phyloP scores from a whole-genome alignment of 768 basidiomycete species.

The Coprinopsis strossmayeri region DNA sequence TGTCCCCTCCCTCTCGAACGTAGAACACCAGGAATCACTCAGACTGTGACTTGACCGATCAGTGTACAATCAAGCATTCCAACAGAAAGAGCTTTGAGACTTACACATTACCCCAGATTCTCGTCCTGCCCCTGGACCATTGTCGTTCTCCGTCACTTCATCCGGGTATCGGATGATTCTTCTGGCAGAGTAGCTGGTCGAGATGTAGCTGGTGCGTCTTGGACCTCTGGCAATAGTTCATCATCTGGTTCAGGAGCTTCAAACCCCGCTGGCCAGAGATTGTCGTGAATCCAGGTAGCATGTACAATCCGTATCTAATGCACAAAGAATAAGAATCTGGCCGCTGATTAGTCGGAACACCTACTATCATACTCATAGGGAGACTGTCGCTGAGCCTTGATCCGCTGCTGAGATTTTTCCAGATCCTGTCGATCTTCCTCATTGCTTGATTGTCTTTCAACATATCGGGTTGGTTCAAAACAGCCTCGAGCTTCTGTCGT shows the following conservation, averaged over 20 bases:
- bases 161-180: background rate
- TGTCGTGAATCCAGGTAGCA: slow-evolving; percentile 69
- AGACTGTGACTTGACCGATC: background rate
- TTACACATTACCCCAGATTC: no score
- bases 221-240: slow-evolving; percentile 19
- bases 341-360: slow-evolving; percentile 19
- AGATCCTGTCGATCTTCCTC: slow-evolving; percentile 52
- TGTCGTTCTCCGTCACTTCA: background rate
- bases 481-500: slow-evolving; percentile 41
- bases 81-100: background rate
- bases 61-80: background rate
- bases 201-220: no score
- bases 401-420: slow-evolving; percentile 57
- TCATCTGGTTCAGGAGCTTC: slow-evolving; percentile 61
- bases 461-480: slow-evolving; percentile 41
- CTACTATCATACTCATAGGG: slow-evolving; percentile 59
- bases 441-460: slow-evolving; percentile 47
- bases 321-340: slow-evolving; percentile 1
- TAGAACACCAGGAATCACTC: no score
- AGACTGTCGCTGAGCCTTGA: slow-evolving; percentile 49
- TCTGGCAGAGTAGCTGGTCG: no score
- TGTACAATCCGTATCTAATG: slow-evolving; percentile 66
- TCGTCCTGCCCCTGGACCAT: background rate
- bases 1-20: slow-evolving; percentile 74
- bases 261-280: slow-evolving; percentile 66